phyloP scores from a whole-genome alignment of 2,329 filamentous ascomycete genomes.

The Fusarium incarnatum region DNA sequence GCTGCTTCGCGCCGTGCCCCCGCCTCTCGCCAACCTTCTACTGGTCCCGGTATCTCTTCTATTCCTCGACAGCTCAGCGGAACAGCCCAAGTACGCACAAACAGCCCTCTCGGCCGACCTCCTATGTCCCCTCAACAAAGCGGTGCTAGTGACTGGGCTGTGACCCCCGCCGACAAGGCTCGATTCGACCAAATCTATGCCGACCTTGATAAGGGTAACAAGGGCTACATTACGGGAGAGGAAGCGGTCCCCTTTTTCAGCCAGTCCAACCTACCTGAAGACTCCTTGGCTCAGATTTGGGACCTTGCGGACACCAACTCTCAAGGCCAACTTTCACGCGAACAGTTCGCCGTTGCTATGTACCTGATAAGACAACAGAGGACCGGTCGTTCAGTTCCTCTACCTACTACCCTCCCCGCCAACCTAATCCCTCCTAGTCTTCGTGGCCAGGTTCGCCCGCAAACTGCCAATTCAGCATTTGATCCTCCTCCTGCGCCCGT shows the following conservation, averaged over 20 bases:
- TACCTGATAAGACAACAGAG: constrained; percentile 93
- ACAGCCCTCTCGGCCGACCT: constrained; percentile 66
- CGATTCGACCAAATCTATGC: constrained; percentile 90
- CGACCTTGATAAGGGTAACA: constrained; percentile 82
- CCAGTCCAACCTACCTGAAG: constrained; percentile 89
- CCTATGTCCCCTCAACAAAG: constrained; percentile 59
- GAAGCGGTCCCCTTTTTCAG: constrained; percentile 95
- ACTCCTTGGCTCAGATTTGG: constrained; percentile 94
- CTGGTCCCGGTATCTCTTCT: constrained; percentile 67
- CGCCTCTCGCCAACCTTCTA: constrained; percentile 61
- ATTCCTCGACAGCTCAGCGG: constrained; percentile 89
- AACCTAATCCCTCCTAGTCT: constrained; percentile 89
- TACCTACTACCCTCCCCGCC: constrained; percentile 82
- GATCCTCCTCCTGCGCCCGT: constrained; percentile 58
- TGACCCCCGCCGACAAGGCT: constrained; percentile 84
- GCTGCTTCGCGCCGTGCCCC: constrained; percentile 79
- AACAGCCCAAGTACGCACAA: constrained; percentile 71
- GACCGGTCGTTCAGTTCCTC: constrained; percentile 69
- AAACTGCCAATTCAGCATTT: constrained; percentile 66
- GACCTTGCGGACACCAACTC: constrained; percentile 95
- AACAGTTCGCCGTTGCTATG: constrained; percentile 98
- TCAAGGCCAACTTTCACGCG: constrained; percentile 83
- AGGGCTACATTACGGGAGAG: constrained; percentile 90
- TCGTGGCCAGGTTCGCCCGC: constrained; percentile 69
- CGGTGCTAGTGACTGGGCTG: constrained; percentile 75